Evolutionary conservation across 2,329 filamentous ascomycete genomes (phyloP).

Genomic region (Beauveria asiatica): DNA sequence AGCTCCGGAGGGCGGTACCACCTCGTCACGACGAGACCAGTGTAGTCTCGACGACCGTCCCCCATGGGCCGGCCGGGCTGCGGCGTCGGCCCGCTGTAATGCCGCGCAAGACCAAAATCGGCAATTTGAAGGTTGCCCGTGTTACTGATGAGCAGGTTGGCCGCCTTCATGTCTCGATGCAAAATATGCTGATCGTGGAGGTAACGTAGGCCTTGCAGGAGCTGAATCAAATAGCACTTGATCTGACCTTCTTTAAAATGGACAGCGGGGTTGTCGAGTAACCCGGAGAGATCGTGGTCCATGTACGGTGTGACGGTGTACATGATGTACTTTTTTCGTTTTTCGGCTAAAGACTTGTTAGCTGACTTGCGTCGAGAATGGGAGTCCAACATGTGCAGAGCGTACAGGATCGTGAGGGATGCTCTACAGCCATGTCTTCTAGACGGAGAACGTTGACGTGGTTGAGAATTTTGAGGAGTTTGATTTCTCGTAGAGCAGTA

Average conservation of each 20-base stretch:
- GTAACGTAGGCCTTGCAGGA: constrained; percentile 83
- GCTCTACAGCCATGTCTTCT: constrained; percentile 94
- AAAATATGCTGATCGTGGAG: constrained; percentile 84
- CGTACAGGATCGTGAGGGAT: constrained; percentile 52
- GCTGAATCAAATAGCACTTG: constrained; percentile 94
- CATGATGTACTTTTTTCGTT: constrained; percentile 75
- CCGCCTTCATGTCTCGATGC: constrained; percentile 97
- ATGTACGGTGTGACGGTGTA: constrained; percentile 99
- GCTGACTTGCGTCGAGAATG: not conserved
- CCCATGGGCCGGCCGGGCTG: constrained; percentile 71
- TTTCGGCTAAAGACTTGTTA: constrained; percentile 46
- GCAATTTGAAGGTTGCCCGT: constrained; percentile 89
- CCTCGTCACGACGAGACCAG: constrained; percentile 88
- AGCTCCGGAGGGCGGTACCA: constrained; percentile 97
- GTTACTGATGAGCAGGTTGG: constrained; percentile 95
- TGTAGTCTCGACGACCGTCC: constrained; percentile 83
- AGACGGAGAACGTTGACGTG: constrained; percentile 81
- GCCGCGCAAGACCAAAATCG: constrained; percentile 88
- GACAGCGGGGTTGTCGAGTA: constrained; percentile 90
- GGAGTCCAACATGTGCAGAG: not conserved
- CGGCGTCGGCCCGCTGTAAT: constrained; percentile 81
- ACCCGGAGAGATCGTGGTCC: constrained; percentile 96
- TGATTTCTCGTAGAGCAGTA: constrained; percentile 93
- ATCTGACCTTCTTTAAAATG: constrained; percentile 83
- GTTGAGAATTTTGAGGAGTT: constrained; percentile 88